Evolutionary conservation across 805 yeast species (phyloP).

Genomic region (Novakomyces olei): DNA sequence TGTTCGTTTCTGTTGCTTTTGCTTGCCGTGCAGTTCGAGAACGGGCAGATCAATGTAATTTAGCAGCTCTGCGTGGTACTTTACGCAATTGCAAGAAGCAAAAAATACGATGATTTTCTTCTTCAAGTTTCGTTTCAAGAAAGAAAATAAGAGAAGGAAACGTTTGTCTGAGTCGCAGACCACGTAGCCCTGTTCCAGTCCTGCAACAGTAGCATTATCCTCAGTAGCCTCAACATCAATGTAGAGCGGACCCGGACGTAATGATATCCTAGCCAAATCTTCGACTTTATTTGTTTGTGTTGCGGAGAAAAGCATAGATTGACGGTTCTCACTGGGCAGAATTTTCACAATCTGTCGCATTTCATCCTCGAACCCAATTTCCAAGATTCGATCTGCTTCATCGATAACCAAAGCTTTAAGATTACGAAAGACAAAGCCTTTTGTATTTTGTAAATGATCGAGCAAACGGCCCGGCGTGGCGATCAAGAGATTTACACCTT

Average conservation of each 20-base stretch:
- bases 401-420: slow-evolving; percentile 84
- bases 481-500: slow-evolving; percentile 81
- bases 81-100: slow-evolving; percentile 92
- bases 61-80: slow-evolving; percentile 80
- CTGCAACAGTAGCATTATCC: slow-evolving; percentile 80
- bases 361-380: slow-evolving; percentile 96
- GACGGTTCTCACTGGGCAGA: slow-evolving; percentile 67
- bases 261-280: slow-evolving; percentile 87
- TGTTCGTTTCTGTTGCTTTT: slow-evolving; percentile 95
- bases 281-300: slow-evolving; percentile 98
- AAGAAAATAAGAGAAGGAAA: slow-evolving; percentile 71
- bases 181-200: slow-evolving; percentile 95
- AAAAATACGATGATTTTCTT: slow-evolving; percentile 85
- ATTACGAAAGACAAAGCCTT: slow-evolving; percentile 43
- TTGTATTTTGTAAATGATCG: slow-evolving; percentile 90
- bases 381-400: slow-evolving; percentile 94
- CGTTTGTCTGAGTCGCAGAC: slow-evolving; percentile 92
- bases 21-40: slow-evolving; percentile 89
- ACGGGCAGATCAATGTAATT: slow-evolving; percentile 96
- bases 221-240: slow-evolving; percentile 77
- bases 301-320: slow-evolving; percentile 95
- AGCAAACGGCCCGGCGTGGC: slow-evolving; percentile 96
- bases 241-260: slow-evolving; percentile 80
- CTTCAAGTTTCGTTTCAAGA: slow-evolving; percentile 75
- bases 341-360: slow-evolving; percentile 92